Base-by-base conservation (phyloP, 345 rosid genomes). In the Eucalyptus albens region DNA sequence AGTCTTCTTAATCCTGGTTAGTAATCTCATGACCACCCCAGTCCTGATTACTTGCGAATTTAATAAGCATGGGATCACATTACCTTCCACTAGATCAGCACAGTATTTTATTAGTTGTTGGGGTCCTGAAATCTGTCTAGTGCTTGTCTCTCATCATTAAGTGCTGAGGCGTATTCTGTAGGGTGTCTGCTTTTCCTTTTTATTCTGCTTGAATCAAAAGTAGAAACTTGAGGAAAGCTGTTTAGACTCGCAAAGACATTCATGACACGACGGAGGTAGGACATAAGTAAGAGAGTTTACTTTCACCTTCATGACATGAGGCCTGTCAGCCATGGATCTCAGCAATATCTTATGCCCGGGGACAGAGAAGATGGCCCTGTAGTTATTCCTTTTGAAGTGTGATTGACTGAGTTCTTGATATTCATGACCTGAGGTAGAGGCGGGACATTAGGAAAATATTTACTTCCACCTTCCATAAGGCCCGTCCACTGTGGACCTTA, bases 1-100 rank as follows among this genome's bases (percentile, higher is more conserved):
- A 94, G 91, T 95, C 94, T 97, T 89, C 89, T 93, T 6, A 90
- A 86, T 91, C 89, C 94, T 42, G 98, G 99, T 97, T 93, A 92
- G 92, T 69, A 33, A 37, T 45, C 42, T 67, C 88, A 88, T 5
- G 62, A 51, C 72, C 17, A 60, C 24, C 44, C 16, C 29, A 3
- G 15, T 59, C 50, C 19, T 88, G 31, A 88, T 86, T 42, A 55
- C 24, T 40, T 3, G 83, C 1, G 42, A 37, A 37, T 11, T 37
- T 77, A 77, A 40, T 40, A 15, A 65, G 40, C 77, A 65, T 65
- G 77, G 37, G 77, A 65, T 65, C 77, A 15, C 77, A 65, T 65
- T 65, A 65, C 37, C 21, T 2, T 15, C 37, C 77, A 14, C 77
- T 65, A 65, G 17, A 21, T 21, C 47, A 21, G 83, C 15, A 77